Percentiles rank a stretch among this genome's conserved stretches.
phyloP scores from a whole-genome alignment of 495 filamentous ascomycete species.

The Lasiosphaeria ovina region DNA sequence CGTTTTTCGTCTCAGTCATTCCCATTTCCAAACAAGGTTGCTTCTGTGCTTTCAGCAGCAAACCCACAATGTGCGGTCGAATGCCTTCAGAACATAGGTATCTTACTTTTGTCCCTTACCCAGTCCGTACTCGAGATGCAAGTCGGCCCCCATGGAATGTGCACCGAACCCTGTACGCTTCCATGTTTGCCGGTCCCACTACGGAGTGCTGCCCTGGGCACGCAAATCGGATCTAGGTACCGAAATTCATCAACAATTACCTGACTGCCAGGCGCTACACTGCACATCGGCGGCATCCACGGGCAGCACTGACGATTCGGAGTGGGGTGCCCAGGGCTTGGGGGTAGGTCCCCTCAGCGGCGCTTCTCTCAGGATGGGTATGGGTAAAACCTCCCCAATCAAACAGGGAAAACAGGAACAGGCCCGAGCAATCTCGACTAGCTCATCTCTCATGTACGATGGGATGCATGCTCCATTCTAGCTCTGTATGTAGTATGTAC shows the following conservation, averaged over 20 bases:
- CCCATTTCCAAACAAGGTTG: too few relatives aligned
- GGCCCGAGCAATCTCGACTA: slow-evolving; percentile 31
- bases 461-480: slow-evolving; percentile 17
- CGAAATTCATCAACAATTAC: slow-evolving; percentile 8
- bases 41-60: too few relatives aligned
- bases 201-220: not conserved
- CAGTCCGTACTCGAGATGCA: too few relatives aligned
- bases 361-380: slow-evolving; percentile 25
- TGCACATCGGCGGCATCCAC: slow-evolving; percentile 19
- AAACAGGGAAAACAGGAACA: slow-evolving; percentile 30
- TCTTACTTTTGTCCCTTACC: too few relatives aligned
- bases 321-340: slow-evolving; percentile 15
- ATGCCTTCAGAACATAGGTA: too few relatives aligned
- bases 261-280: slow-evolving; percentile 3
- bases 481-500: slow-evolving; percentile 5
- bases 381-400: slow-evolving; percentile 31
- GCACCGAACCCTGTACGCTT: not conserved
- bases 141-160: not conserved
- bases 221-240: slow-evolving; percentile 19
- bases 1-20: not conserved
- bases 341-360: slow-evolving; percentile 20
- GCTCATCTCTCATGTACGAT: slow-evolving; percentile 26
- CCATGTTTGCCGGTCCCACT: not conserved
- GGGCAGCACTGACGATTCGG: slow-evolving; percentile 11
- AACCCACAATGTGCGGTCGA: too few relatives aligned